Conservation (phyloP, 352 stramenopile species). For the Phytophthora cajani region DNA sequence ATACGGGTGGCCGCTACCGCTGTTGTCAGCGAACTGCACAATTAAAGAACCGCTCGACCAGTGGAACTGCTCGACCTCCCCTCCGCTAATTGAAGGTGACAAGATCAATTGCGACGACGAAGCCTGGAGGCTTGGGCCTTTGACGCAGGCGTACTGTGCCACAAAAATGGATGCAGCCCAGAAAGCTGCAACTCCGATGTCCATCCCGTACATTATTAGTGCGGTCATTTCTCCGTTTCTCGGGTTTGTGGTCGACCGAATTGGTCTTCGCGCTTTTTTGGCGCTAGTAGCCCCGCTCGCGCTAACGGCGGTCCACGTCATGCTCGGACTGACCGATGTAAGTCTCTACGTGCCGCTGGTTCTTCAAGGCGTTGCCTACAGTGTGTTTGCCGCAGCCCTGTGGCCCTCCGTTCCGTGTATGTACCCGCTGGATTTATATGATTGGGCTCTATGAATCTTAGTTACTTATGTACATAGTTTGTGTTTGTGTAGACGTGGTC, state of each 20-base stretch:
- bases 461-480: neutral
- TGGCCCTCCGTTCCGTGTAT: conserved; percentile 91
- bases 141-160: conserved; percentile 65
- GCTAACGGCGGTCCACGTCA: conserved; percentile 85
- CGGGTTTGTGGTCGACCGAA: conserved; percentile 90
- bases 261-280: conserved; percentile 86
- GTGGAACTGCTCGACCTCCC: conserved; percentile 54
- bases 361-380: conserved; percentile 92
- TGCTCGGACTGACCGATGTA: conserved; percentile 79
- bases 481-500: conserved; percentile 74
- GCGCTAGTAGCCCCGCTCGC: conserved; percentile 76
- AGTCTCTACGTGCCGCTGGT: conserved; percentile 88
- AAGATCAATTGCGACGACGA: conserved; percentile 83
- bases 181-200: conserved; percentile 89
- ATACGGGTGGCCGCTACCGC: conserved; percentile 75
- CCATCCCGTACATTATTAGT: conserved; percentile 93
- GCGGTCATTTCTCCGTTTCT: conserved; percentile 90
- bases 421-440: neutral
- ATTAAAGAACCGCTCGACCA: conserved; percentile 71
- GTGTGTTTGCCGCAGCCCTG: conserved; percentile 91
- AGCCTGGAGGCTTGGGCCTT: conserved; percentile 69
- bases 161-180: conserved; percentile 69
- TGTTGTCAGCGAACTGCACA: conserved; percentile 76
- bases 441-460: conserved; percentile 5
- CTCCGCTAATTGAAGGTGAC: conserved; percentile 69